Conservation (phyloP, 257 asterid genomes). For the Solanum stenotomum region DNA sequence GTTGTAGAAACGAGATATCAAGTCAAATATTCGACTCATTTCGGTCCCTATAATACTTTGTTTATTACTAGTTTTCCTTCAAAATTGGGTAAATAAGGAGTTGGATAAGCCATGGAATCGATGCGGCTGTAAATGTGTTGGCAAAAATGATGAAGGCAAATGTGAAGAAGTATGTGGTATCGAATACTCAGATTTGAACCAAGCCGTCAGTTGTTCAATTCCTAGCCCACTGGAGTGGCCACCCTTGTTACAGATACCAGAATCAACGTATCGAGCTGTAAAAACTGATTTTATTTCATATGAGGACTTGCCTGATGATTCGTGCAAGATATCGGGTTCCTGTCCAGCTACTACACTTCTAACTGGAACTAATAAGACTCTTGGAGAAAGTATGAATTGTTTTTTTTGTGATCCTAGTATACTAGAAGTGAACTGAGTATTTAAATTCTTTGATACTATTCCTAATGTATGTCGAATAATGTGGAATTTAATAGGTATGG, state of each 20-base stretch:
- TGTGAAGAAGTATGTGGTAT: not conserved
- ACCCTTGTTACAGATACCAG: not conserved
- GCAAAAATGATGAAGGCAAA: not conserved
- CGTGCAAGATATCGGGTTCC: not conserved
- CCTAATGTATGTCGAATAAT: not conserved
- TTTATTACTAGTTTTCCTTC: not conserved
- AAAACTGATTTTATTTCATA: not conserved
- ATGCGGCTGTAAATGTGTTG: not conserved
- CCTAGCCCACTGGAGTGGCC: not conserved
- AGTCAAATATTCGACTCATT: not conserved
- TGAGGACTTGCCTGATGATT: not conserved
- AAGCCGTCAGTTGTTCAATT: not conserved
- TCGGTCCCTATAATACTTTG: not conserved
- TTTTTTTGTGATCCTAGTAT: not conserved
- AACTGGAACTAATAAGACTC: not conserved
- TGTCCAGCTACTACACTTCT: not conserved
- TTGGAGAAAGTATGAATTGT: not conserved
- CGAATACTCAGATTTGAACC: not conserved
- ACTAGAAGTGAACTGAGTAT: not conserved
- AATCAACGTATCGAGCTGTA: not conserved
- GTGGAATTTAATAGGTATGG: not conserved
- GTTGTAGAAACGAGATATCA: not conserved
- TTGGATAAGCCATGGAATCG: not conserved
- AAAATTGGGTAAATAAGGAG: not conserved
- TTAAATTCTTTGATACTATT: not conserved